phyloP scores from a whole-genome alignment of 768 basidiomycete species.

The Hemileccinum rubropunctum region DNA sequence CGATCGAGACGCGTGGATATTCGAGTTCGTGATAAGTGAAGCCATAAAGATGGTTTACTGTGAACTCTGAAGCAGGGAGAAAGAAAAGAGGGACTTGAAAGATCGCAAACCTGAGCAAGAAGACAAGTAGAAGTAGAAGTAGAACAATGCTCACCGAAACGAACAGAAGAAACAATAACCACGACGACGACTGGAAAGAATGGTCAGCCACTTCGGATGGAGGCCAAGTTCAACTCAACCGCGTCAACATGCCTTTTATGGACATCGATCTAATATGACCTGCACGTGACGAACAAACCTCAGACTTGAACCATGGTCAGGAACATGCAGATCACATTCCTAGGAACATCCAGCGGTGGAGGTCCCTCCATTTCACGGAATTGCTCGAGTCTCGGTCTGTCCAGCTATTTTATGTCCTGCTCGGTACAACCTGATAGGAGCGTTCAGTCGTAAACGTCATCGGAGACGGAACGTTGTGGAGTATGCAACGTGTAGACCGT shows the following conservation, averaged over 20 bases:
- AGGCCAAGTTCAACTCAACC: conserved; percentile 21
- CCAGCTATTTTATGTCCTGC: neutral
- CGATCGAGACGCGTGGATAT: conserved; percentile 14
- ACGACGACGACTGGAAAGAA: conserved; percentile 1
- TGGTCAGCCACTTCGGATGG: conserved; percentile 12
- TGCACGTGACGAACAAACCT: conserved; percentile 15
- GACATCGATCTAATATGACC: conserved; percentile 1
- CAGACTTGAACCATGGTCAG: conserved; percentile 27
- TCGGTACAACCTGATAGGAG: neutral
- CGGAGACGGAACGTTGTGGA: conserved; percentile 61
- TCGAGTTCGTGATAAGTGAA: conserved; percentile 4
- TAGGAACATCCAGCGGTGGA: conserved; percentile 76
- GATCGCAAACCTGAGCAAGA: neutral
- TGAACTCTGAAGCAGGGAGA: neutral
- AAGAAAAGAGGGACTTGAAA: conserved; percentile 18
- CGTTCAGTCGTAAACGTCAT: conserved; percentile 49
- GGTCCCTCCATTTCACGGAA: conserved; percentile 73
- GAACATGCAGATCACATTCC: conserved; percentile 60
- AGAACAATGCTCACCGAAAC: conserved; percentile 12
- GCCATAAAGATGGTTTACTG: conserved; percentile 10
- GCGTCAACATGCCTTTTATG: conserved; percentile 18
- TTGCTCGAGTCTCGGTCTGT: conserved; percentile 59
- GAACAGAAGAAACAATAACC: conserved; percentile 1
- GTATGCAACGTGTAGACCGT: conserved; percentile 37
- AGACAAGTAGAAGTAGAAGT: neutral